These are phyloP conservation scores for Purshia tridentata DNA, from an alignment of 306 rosid species.

Conservation along the genomic window DNA sequence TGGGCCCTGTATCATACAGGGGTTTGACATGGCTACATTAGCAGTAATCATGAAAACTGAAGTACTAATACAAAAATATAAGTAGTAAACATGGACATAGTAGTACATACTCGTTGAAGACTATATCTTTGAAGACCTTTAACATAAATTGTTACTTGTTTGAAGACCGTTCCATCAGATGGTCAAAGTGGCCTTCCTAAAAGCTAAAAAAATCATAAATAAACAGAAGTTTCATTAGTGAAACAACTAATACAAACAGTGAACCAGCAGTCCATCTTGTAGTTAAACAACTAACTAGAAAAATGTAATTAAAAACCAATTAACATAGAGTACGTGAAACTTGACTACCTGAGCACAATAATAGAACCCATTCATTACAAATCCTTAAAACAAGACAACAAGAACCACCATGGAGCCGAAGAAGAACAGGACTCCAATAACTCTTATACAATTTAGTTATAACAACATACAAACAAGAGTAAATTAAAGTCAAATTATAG, in stretches of 20 bases:
- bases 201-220: slow-evolving; percentile 49
- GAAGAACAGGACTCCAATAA: neutral
- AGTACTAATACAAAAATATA: neutral
- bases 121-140: too few relatives aligned
- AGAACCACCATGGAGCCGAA: neutral
- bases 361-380: neutral
- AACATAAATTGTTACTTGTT: slow-evolving; percentile 56
- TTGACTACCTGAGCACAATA: neutral
- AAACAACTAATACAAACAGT: neutral
- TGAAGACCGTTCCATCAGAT: slow-evolving; percentile 84
- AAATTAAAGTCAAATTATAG: neutral
- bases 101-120: neutral
- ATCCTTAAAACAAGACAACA: neutral
- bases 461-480: neutral
- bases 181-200: slow-evolving; percentile 98
- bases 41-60: too few relatives aligned
- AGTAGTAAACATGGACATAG: neutral
- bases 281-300: neutral
- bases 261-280: neutral
- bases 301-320: slow-evolving; percentile 17
- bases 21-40: neutral
- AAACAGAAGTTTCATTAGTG: neutral
- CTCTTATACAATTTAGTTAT: neutral
- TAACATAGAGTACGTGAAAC: neutral
- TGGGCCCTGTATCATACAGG: neutral